phyloP scores from a whole-genome alignment of 345 rosid species.

The Corchorus olitorius region DNA sequence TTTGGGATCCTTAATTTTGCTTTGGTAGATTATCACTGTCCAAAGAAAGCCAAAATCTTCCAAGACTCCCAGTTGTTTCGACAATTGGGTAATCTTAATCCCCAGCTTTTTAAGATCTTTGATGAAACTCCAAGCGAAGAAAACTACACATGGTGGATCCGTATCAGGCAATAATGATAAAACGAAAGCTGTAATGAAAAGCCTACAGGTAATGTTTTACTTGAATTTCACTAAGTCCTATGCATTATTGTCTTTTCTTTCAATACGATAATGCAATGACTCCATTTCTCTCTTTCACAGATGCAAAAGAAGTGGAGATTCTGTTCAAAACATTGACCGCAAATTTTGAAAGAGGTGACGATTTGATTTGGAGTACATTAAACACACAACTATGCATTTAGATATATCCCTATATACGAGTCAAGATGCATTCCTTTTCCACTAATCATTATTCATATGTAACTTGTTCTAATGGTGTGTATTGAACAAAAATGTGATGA shows the following conservation, averaged over 20 bases:
- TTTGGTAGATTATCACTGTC: conserved; percentile 29
- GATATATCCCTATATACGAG: not conserved
- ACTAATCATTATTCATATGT: not conserved
- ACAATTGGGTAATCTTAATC: conserved; percentile 31
- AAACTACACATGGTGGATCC: conserved; percentile 24
- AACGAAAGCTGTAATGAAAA: conserved; percentile 31
- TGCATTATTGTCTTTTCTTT: not conserved
- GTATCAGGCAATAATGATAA: conserved; percentile 19
- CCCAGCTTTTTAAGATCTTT: conserved; percentile 37
- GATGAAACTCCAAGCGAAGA: conserved; percentile 26
- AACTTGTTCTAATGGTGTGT: not conserved
- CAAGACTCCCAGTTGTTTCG: conserved; percentile 36
- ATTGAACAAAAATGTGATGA: conserved; percentile 1
- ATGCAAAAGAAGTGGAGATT: conserved; percentile 30
- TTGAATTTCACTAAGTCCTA: not conserved
- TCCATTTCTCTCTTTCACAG: conserved; percentile 25
- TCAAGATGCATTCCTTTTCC: not conserved
- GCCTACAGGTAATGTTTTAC: conserved; percentile 32
- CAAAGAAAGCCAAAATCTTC: conserved; percentile 22
- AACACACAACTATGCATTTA: no score
- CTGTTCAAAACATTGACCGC: conserved; percentile 16
- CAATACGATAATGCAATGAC: conserved; percentile 10
- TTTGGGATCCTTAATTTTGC: not conserved
- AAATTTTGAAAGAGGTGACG: no score
- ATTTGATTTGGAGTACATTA: no score